Evolutionary conservation across 2,329 filamentous ascomycete genomes (phyloP), one percentile per base, ranked within the genome.

Genomic region (Hypocreales sp.): DNA sequence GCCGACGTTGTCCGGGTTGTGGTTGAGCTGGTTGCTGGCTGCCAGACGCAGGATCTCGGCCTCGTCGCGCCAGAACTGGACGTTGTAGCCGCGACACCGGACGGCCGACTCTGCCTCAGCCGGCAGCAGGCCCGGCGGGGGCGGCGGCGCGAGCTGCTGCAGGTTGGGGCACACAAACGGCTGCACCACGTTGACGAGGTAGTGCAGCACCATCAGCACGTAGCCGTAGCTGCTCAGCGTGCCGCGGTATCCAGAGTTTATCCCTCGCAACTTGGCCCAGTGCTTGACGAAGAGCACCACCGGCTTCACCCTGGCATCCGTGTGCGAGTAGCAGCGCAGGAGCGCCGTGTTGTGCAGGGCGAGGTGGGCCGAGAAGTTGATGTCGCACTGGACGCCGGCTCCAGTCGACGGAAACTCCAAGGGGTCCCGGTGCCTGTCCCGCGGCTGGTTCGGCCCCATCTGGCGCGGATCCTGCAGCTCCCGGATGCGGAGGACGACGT

Each of bases 201-300:
- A 93, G 51, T 94, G 86, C 11, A 93, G 58, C 5, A 92, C 74
- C 84, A 94, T 92, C 21, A 93, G 57, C 5, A 90, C 82, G 50
- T 87, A 94, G 26, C 86, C 84, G 42, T 93, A 93, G 38, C 80
- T 87, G 28, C 79, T 86, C 12, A 94, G 58, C 0, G 83, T 92
- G 22, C 86, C 84, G 20, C 76, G 75, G 45, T 92, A 92, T 2
- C 81, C 74, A 22, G 76, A 81, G 51, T 93, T 93, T 54, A 93
- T 86, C 35, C 74, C 79, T 25, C 86, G 73, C 16, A 65, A 63
- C 49, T 90, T 92, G 15, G 83, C 82, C 84, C 86, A 94, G 35
- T 82, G 69, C 51, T 94, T 94, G 45, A 94, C 61, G 45, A 93
- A 92, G 7, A 92, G 56, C 1, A 92, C 72, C 56, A 93, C 69